Evolutionary conservation across 176 grass and related monocot species (phyloP), one percentile per base, ranked within the genome.

Genomic region (Musa schizocarpa): DNA sequence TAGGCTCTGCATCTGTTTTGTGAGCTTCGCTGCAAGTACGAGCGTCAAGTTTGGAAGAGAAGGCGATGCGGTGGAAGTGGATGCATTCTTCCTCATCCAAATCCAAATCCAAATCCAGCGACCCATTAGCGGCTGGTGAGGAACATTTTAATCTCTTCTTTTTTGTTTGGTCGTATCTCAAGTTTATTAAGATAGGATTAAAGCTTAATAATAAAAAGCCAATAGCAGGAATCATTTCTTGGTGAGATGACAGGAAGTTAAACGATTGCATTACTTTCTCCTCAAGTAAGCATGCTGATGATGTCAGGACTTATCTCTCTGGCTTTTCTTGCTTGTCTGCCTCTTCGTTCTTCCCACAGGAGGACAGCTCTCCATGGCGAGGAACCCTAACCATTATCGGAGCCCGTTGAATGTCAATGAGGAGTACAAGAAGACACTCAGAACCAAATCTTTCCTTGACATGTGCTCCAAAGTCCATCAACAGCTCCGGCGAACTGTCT

Each of bases 381-480:
- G 11, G 53, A 74, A 24, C 72, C 10, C 22, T 13, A 16, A 16
- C 72, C 24, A 10, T 2, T 27, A 8, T 14, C n/a, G 16, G 57
- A 13, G 57, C 23, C 72, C 72, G 5, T 8, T 29, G 16, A 56
- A 74, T 23, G 86, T 98, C 76, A 84, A 93, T 76, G 95, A 98
- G 63, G 95, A 98, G 85, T 98, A 98, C 86, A 82, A 73, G 55
- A 72, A 76, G 27, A 83, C 84, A 6, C 89, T 98, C 54, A 83
- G 82, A 69, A 89, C 95, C 58, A 88, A 85, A 63, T 93, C 95
- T 2, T 98, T 93, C 78, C 55, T 91, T 2, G 90, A 93, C 51
- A 88, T 98, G 11, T 98, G 91, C 84, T 75, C 88, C 12, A 84
- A 91, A 59, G 90, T 81, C 24, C 90, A 98, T n/a, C 84, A 55